Evolutionary conservation across 345 rosid species (phyloP), one percentile per base, ranked within the genome.

Genomic region (Populus simonii): DNA sequence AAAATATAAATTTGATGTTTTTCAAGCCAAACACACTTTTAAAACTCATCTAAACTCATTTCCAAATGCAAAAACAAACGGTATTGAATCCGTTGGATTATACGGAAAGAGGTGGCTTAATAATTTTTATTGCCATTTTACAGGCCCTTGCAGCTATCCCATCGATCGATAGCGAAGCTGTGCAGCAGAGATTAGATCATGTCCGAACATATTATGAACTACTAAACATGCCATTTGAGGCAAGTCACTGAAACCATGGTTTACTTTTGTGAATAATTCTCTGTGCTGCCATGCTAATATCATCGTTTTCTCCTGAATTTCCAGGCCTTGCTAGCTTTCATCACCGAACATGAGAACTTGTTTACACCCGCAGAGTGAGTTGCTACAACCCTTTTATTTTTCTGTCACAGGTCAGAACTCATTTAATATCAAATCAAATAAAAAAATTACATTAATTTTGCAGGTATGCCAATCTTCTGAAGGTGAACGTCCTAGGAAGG

Each of bases 71-170:
- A 41, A 41, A 41, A 10, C 15, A 10, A 41, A 41, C 1, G 15
- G 45, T 2, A 10, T 41, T 41, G 45, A 41, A 41, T 41, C 69
- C 23, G 6, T 66, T 73, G 72, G 22, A 67, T 71, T 23, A 36
- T 70, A n/a, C 13, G 25, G 1, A 11, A 15, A 70, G 29, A 38
- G 10, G 27, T 39, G 72, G 22, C 18, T 3, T 13, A 6, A 43
- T 43, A 12, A 23, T 70, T 62, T 25, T 25, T 80, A 27, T 53
- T 74, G 80, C 72, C 84, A 66, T 74, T 59, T n/a, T 69, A 62
- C 86, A 96, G 98, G 94, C 99, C 80, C 89, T 94, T 78, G 90
- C 97, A 71, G 97, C 95, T 73, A 91, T 96, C 80, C 94, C 99
- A 65, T 91, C 93, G 49, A 88, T 94, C 63, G 92, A 94, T 71